Percentiles rank a stretch among this genome's conserved stretches.
phyloP scores from a whole-genome alignment of 345 rosid genomes.

The Acer negundo region DNA sequence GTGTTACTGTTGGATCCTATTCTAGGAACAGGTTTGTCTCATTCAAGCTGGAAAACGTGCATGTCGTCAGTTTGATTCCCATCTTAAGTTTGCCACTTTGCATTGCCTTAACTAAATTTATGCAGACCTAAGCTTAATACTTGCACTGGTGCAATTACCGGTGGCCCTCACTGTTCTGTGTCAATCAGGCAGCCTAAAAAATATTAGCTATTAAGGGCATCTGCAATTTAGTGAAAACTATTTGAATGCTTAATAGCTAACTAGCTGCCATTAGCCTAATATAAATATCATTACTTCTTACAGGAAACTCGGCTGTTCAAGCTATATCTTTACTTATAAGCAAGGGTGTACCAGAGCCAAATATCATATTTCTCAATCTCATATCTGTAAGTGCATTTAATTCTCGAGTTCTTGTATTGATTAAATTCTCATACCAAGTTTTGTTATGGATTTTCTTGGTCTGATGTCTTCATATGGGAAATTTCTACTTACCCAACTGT shows the following conservation, averaged over 20 bases:
- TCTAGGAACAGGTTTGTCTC: constrained; percentile 82
- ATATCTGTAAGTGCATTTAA: constrained; percentile 66
- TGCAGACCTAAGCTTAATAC: neutral
- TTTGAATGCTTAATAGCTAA: neutral
- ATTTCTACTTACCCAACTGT: neutral
- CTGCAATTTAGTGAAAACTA: neutral
- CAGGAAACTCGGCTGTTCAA: constrained; percentile 97
- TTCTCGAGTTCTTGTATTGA: neutral
- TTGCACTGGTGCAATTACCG: neutral
- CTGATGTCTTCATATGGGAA: neutral
- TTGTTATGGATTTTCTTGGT: constrained; percentile 17
- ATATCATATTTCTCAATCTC: constrained; percentile 95
- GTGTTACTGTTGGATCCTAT: constrained; percentile 94
- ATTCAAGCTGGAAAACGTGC: constrained; percentile 3
- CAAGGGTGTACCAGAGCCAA: constrained; percentile 90
- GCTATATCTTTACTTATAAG: constrained; percentile 81
- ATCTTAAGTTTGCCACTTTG: constrained; percentile 5
- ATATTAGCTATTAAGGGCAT: neutral
- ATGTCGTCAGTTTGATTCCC: neutral
- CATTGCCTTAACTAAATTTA: constrained; percentile 6
- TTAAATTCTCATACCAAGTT: neutral
- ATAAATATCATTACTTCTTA: neutral
- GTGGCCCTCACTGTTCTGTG: neutral
- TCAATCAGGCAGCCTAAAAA: neutral
- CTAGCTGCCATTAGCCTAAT: neutral